phyloP scores from a whole-genome alignment of 129 eudicot species.

The Flaveria robusta region DNA sequence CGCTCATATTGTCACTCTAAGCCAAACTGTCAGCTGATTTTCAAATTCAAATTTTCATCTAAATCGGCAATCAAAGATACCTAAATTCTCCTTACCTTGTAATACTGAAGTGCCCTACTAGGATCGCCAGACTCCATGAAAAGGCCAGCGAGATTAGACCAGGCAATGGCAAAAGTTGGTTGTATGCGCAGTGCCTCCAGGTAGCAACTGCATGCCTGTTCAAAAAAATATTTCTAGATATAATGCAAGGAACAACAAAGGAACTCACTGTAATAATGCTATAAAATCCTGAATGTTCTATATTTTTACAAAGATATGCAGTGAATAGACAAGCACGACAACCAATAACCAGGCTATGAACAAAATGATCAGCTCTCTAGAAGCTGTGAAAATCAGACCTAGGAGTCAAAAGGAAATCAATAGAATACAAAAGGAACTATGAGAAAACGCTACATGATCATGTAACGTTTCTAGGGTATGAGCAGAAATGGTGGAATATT shows the following conservation, averaged over 20 bases:
- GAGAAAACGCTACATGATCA: constrained; percentile 27
- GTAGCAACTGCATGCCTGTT: constrained; percentile 90
- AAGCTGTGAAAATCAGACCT: constrained; percentile 22
- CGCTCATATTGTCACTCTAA: not conserved
- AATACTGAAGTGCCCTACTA: constrained; percentile 81
- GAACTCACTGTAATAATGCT: constrained; percentile 6
- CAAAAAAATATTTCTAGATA: constrained; percentile 24
- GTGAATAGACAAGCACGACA: constrained; percentile 18
- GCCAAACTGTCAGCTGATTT: constrained; percentile 5
- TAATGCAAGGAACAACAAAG: not conserved
- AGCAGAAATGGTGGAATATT: not conserved
- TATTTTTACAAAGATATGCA: constrained; percentile 17
- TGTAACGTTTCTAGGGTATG: not conserved
- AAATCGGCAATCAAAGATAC: constrained; percentile 2
- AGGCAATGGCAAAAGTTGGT: constrained; percentile 89
- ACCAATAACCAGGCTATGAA: constrained; percentile 22
- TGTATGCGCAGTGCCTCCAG: constrained; percentile 89
- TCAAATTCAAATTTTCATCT: not conserved
- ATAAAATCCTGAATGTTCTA: constrained; percentile 5
- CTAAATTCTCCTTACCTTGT: constrained; percentile 56
- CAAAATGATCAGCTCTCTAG: constrained; percentile 25
- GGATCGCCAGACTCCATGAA: constrained; percentile 93
- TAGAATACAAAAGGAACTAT: constrained; percentile 17
- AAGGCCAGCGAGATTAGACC: constrained; percentile 98
- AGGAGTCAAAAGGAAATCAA: constrained; percentile 24